Percentiles rank a stretch among this genome's conserved stretches.
These are phyloP conservation scores for Pythium rishiriense DNA, from an alignment of 352 stramenopile genomes.

Conservation along the genomic window DNA sequence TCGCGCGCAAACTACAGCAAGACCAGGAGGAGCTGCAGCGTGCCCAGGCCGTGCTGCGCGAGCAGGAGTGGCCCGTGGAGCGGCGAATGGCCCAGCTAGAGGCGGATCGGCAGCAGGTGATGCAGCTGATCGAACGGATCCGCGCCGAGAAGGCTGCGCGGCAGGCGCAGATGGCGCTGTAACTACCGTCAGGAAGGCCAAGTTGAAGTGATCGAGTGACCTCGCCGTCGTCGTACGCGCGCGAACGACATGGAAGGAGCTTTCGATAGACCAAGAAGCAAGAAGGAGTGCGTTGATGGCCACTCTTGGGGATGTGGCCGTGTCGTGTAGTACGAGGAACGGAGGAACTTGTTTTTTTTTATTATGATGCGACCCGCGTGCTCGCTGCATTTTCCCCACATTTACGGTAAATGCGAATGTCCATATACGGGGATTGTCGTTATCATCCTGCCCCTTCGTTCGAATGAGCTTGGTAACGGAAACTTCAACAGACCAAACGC, in stretches of 20 bases:
- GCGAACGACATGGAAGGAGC: not conserved
- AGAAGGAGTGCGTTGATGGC: not conserved
- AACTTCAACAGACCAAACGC: slow-evolving; percentile 1
- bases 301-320: too few relatives aligned
- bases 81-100: slow-evolving; percentile 82
- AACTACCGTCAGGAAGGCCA: not conserved
- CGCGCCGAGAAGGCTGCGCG: slow-evolving; percentile 56
- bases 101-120: slow-evolving; percentile 65
- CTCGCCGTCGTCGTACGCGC: too few relatives aligned
- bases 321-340: not conserved
- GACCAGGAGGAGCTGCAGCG: slow-evolving; percentile 61
- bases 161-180: slow-evolving; percentile 25
- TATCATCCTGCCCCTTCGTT: not conserved
- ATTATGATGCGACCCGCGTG: not conserved
- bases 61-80: slow-evolving; percentile 75
- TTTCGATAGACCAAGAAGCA: not conserved
- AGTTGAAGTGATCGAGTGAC: not conserved
- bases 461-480: slow-evolving; percentile 1
- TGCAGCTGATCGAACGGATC: slow-evolving; percentile 78
- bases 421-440: not conserved
- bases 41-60: slow-evolving; percentile 46
- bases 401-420: not conserved
- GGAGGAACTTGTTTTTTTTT: slow-evolving; percentile 3
- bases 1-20: slow-evolving; percentile 68
- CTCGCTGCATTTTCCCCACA: not conserved